Conservation (phyloP, 495 filamentous ascomycete species). For the Oleoguttula mirabilis region DNA sequence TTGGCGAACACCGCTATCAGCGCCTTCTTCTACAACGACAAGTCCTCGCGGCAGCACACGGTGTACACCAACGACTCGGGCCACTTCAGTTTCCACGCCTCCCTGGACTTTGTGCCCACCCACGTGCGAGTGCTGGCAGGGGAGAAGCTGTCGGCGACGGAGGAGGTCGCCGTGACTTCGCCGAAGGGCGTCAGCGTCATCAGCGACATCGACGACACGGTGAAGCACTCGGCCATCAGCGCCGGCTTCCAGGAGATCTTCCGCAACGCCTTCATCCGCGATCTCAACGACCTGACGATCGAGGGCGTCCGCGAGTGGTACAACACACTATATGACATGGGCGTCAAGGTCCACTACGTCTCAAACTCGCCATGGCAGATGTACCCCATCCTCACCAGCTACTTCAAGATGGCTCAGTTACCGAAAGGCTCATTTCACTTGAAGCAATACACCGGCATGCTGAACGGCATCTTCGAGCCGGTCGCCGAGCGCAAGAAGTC, state of each 20-base stretch:
- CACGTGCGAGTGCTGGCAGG: conserved; percentile 77
- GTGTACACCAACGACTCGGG: conserved; percentile 72
- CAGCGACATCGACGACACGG: conserved; percentile 95
- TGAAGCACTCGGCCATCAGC: conserved; percentile 87
- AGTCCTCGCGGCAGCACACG: conserved; percentile 63
- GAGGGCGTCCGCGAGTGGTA: conserved; percentile 90
- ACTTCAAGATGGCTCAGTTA: conserved; percentile 66
- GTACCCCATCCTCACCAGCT: conserved; percentile 73
- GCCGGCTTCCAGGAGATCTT: conserved; percentile 87
- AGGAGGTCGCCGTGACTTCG: conserved; percentile 63
- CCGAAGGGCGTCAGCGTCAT: conserved; percentile 81
- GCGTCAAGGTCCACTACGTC: conserved; percentile 82
- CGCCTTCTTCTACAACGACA: conserved; percentile 83
- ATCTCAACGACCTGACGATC: conserved; percentile 66
- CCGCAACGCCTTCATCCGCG: conserved; percentile 84
- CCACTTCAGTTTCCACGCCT: conserved; percentile 66
- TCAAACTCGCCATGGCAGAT: conserved; percentile 95
- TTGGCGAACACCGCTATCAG: conserved; percentile 63
- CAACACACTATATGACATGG: conserved; percentile 50
- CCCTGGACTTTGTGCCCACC: conserved; percentile 81
- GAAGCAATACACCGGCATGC: conserved; percentile 89
- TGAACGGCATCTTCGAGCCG: conserved; percentile 96
- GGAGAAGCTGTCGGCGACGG: conserved; percentile 67
- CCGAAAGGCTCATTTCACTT: conserved; percentile 84
- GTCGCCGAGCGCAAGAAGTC: conserved; percentile 88